phyloP scores from a whole-genome alignment of 1,139 yeast genomes.

The Taphrina communis region DNA sequence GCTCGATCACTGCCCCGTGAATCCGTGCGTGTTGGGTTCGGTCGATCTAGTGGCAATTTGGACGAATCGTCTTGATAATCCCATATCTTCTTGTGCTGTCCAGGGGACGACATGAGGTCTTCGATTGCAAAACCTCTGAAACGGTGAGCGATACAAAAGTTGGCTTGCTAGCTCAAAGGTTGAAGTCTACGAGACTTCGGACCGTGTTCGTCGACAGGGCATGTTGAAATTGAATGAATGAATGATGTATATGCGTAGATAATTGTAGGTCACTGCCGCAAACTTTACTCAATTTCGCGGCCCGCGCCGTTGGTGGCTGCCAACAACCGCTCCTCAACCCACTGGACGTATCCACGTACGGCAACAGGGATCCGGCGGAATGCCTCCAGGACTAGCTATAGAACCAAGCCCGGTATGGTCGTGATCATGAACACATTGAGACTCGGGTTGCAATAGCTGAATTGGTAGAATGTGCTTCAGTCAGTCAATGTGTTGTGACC shows the following conservation, averaged over 20 bases:
- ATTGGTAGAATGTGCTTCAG: too few species aligned
- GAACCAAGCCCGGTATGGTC: too few species aligned
- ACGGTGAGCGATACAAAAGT: not conserved
- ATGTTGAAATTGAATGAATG: not conserved
- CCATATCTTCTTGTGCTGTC: slow-evolving; percentile 14
- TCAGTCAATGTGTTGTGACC: too few species aligned
- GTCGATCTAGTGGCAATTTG: slow-evolving; percentile 13
- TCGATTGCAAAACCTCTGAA: not conserved
- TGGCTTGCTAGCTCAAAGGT: too few species aligned
- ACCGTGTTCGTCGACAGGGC: not conserved
- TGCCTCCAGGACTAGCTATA: too few species aligned
- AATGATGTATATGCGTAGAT: too few species aligned
- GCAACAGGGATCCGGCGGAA: too few species aligned
- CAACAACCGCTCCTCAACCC: not conserved
- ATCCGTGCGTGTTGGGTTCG: slow-evolving; percentile 27
- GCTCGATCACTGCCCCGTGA: slow-evolving; percentile 34
- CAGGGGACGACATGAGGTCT: slow-evolving; percentile 12
- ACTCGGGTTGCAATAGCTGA: too few species aligned
- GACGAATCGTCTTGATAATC: slow-evolving; percentile 3
- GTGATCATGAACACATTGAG: too few species aligned
- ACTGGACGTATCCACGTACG: too few species aligned
- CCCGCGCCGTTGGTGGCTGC: not conserved
- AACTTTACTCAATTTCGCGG: not conserved
- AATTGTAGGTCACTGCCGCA: not conserved
- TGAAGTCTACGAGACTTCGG: too few species aligned